Percentiles rank a stretch among this genome's conserved stretches.
phyloP scores from a whole-genome alignment of 345 rosid species.

The Boechera stricta region DNA sequence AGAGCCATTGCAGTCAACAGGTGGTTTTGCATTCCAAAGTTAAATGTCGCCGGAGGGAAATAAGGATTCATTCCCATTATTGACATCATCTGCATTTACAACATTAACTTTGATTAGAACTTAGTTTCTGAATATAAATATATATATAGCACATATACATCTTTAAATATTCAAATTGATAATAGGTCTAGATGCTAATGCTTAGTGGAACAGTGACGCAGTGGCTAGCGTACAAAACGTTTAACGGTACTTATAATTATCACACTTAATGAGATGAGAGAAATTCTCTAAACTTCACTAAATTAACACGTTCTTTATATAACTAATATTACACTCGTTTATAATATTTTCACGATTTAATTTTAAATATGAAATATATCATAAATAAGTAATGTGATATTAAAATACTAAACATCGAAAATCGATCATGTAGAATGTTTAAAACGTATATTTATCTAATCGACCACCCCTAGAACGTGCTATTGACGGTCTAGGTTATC shows the following conservation, averaged over 20 bases:
- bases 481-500: background rate
- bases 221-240: too few species aligned
- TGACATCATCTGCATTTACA: constrained; percentile 37
- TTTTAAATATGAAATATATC: too few species aligned
- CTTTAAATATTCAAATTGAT: background rate
- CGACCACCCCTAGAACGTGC: background rate
- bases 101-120: background rate
- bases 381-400: background rate
- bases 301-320: too few species aligned
- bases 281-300: too few species aligned
- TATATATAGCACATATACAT: background rate
- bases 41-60: constrained; percentile 12
- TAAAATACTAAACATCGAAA: background rate
- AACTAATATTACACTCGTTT: too few species aligned
- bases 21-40: constrained; percentile 27
- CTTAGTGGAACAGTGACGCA: background rate
- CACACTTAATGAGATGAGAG: too few species aligned
- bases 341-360: too few species aligned
- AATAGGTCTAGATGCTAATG: background rate
- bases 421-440: background rate
- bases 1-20: constrained; percentile 26
- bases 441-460: constrained; percentile 1
- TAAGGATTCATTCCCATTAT: constrained; percentile 37
- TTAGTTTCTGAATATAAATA: constrained; percentile 14
- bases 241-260: too few species aligned